phyloP scores from a whole-genome alignment of 352 stramenopile genomes.

The Phytophthora quininea region DNA sequence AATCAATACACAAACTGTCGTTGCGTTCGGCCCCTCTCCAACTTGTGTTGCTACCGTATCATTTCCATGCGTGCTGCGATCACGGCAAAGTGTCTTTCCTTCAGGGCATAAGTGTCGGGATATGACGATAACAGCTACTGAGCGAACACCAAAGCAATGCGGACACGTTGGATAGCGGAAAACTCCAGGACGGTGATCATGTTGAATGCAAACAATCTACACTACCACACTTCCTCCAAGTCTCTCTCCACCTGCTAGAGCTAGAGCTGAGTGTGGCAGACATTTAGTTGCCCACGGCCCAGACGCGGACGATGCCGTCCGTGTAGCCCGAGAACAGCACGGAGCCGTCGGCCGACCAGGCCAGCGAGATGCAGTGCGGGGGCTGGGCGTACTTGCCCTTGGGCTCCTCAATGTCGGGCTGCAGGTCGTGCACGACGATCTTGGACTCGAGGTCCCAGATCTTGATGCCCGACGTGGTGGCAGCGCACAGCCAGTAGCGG shows the following conservation, averaged over 20 bases:
- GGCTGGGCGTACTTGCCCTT: constrained; percentile 94
- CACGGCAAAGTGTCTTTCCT: too few relatives aligned
- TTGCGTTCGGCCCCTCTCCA: constrained; percentile 39
- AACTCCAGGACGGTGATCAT: constrained; percentile 32
- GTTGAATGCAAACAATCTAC: constrained; percentile 25
- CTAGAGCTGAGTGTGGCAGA: background rate
- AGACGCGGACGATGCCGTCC: constrained; percentile 98
- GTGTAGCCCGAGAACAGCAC: constrained; percentile 99
- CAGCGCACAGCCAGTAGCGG: constrained; percentile 99
- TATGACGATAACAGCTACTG: too few relatives aligned
- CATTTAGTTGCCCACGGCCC: constrained; percentile 87
- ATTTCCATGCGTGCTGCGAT: background rate
- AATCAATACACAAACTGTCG: constrained; percentile 41
- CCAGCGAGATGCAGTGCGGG: constrained; percentile 97
- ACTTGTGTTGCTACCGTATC: constrained; percentile 4
- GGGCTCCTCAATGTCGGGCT: constrained; percentile 90
- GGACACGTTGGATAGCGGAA: constrained; percentile 20
- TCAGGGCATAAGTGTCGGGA: too few relatives aligned
- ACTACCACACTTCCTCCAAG: constrained; percentile 19
- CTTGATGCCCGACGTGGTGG: constrained; percentile 99
- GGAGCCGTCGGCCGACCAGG: constrained; percentile 97
- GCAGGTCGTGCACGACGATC: constrained; percentile 97
- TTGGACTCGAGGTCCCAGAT: constrained; percentile 99
- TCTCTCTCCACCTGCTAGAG: constrained; percentile 17
- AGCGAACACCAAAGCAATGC: background rate